phyloP scores from a whole-genome alignment of 2,329 filamentous ascomycete genomes.

The Phialemoniopsis sp. region DNA sequence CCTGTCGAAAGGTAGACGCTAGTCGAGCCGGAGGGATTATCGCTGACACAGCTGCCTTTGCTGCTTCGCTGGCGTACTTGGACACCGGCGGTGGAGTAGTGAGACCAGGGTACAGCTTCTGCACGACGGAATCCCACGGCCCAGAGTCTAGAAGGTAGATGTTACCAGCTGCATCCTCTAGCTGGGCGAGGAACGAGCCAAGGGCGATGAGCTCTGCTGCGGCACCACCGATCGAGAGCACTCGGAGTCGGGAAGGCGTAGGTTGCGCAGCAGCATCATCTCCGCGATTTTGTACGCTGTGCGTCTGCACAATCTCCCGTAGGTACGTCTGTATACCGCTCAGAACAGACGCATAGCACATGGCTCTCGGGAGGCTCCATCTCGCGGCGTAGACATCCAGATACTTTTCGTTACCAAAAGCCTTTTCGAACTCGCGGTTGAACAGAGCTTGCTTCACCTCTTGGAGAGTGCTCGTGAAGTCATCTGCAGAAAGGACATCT shows the following conservation, averaged over 20 bases:
- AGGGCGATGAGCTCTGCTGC: slow-evolving; percentile 59
- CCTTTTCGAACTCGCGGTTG: slow-evolving; percentile 75
- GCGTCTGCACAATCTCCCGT: slow-evolving; percentile 8
- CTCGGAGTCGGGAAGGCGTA: slow-evolving; percentile 19
- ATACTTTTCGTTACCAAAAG: slow-evolving; percentile 69
- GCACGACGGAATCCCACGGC: slow-evolving; percentile 65
- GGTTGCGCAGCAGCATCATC: slow-evolving; percentile 2
- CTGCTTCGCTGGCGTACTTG: slow-evolving; percentile 46
- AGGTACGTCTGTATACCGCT: slow-evolving; percentile 28
- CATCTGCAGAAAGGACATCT: slow-evolving; percentile 38
- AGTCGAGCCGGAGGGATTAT: slow-evolving; percentile 36
- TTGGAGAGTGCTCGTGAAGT: slow-evolving; percentile 59
- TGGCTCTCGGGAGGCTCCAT: slow-evolving; percentile 83
- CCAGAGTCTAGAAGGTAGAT: slow-evolving; percentile 77
- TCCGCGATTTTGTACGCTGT: slow-evolving; percentile 3
- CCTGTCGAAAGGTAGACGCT: slow-evolving; percentile 34
- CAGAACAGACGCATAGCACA: slow-evolving; percentile 70
- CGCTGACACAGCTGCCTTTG: slow-evolving; percentile 36
- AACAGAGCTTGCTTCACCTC: slow-evolving; percentile 83
- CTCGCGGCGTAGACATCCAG: slow-evolving; percentile 81
- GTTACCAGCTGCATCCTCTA: slow-evolving; percentile 17
- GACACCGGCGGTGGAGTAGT: slow-evolving; percentile 45
- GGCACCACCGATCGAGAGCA: slow-evolving; percentile 52
- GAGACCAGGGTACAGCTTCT: slow-evolving; percentile 52
- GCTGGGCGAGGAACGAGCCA: slow-evolving; percentile 33